A percentile compares a stretch with the other conserved stretches of the same genome.
Evolutionary conservation across 1,284 basidiomycete species (phyloP).

Genomic region (Leccinum angustisporum): DNA sequence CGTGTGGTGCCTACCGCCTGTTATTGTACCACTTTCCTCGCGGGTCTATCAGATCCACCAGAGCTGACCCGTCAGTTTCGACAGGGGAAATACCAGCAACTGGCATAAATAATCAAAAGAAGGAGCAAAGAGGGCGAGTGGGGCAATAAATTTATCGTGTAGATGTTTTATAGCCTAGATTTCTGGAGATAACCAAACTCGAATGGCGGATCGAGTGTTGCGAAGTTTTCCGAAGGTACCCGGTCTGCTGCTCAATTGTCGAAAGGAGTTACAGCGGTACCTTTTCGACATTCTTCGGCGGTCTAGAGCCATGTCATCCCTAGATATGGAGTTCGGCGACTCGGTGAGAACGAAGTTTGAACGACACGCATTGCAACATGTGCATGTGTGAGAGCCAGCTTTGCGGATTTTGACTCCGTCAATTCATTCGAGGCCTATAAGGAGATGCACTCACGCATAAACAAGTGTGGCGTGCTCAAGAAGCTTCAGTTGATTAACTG

Average conservation of each 20-base stretch:
- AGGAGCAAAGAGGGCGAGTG: background rate
- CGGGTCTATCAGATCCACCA: constrained; percentile 60
- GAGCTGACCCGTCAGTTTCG: constrained; percentile 37
- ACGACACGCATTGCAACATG: background rate
- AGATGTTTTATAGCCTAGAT: background rate
- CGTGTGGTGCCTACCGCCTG: constrained; percentile 46
- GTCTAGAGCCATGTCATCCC: background rate
- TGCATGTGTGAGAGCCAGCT: too few species aligned
- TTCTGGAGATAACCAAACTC: background rate
- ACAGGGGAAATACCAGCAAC: constrained; percentile 39
- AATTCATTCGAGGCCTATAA: too few species aligned
- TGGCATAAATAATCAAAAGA: constrained; percentile 28
- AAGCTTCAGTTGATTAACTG: too few species aligned
- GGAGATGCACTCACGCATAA: too few species aligned
- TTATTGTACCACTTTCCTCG: constrained; percentile 73
- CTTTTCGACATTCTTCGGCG: background rate
- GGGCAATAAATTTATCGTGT: background rate
- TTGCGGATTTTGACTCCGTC: too few species aligned
- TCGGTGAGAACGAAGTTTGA: background rate
- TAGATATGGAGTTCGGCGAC: background rate
- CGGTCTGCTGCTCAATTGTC: background rate
- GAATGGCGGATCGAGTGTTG: background rate
- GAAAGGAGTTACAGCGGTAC: background rate
- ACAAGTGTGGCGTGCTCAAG: too few species aligned
- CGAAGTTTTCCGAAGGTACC: background rate